Evolutionary conservation across 2,329 filamentous ascomycete species (phyloP), one percentile per base, ranked within the genome.

Genomic region (Coleophoma crateriformis): DNA sequence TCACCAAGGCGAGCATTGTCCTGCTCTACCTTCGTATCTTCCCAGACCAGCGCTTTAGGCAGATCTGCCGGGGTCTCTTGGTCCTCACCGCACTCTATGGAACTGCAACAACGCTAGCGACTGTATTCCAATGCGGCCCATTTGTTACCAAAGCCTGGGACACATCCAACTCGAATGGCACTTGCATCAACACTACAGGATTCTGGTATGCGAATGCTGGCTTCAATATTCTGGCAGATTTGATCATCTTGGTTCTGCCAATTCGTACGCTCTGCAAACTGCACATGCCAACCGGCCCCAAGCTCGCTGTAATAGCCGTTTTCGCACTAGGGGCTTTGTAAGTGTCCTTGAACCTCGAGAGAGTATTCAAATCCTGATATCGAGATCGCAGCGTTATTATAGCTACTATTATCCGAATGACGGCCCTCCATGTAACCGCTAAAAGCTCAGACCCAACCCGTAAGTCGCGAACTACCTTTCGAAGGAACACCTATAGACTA

Each of bases 181-280:
- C 17, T 33, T 50, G 48, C 22, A 40, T 45, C 19, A 50, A 46
- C 19, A 33, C 39, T 7, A 33, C 19, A 14, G 33, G 20, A 20
- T 40, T 46, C 33, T 46, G 43, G 42, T 46, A 50, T 20, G 32
- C 19, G 13, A 50, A 45, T 20, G 42, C 19, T 12, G 14, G 34
- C 19, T 33, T 50, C 11, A n/a, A 22, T 14, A 50, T 50, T 11
- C 15, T 33, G 33, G 39, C n/a, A 7, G 48, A 50, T 40, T 11
- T 50, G 14, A 17, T 45, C 8, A 46, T 50, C 33, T 32, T 46
- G 20, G 15, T 46, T 32, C 37, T 50, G 20, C 48, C 48, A 15
- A 39, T 50, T 15, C 32, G 20, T 15, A 37, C 34, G 35, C 33
- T 48, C 41, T 41, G 19, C 6, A 33, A n/a, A 19, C 41, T 38